Conservation (phyloP, 1,284 basidiomycete species). For the Sporisorium reilianum region DNA sequence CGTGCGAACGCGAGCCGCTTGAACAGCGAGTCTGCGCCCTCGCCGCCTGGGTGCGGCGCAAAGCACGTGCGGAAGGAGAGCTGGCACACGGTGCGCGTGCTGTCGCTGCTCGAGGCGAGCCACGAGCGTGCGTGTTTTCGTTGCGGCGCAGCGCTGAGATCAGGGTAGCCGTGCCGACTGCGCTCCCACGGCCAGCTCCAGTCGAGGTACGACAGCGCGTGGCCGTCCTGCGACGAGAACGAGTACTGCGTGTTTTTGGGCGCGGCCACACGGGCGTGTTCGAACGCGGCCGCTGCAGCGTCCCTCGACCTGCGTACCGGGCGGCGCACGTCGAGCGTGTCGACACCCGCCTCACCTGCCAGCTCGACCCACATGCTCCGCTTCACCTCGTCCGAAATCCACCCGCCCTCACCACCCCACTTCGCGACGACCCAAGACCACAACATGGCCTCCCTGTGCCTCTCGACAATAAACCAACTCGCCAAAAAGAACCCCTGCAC, state of each 20-base stretch:
- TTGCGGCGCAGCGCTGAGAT: slow-evolving; percentile 16
- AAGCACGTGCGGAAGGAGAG: slow-evolving; percentile 21
- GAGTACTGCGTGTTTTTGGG: slow-evolving; percentile 52
- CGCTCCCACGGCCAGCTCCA: slow-evolving; percentile 53
- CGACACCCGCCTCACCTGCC: no score
- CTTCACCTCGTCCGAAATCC: slow-evolving; percentile 61
- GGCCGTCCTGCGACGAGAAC: slow-evolving; percentile 48
- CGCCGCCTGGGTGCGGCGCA: slow-evolving; percentile 3
- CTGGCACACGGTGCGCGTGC: slow-evolving; percentile 18
- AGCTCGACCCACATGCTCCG: slow-evolving; percentile 70
- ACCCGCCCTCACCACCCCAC: slow-evolving; percentile 66
- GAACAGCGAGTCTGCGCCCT: slow-evolving; percentile 40
- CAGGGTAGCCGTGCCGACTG: slow-evolving; percentile 40
- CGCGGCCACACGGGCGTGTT: slow-evolving; percentile 24
- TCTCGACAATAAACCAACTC: slow-evolving; percentile 50
- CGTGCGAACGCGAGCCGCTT: slow-evolving; percentile 44
- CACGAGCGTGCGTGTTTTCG: slow-evolving; percentile 23
- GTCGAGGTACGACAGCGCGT: slow-evolving; percentile 47
- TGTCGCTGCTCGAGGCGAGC: not conserved
- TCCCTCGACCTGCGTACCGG: slow-evolving; percentile 32
- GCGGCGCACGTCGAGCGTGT: slow-evolving; percentile 14
- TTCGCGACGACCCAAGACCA: slow-evolving; percentile 55
- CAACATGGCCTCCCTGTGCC: slow-evolving; percentile 59
- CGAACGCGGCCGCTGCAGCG: slow-evolving; percentile 12
- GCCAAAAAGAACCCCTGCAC: slow-evolving; percentile 69